These are phyloP conservation scores for Acrocalymma vagum DNA, from an alignment of 2,329 filamentous ascomycete species.

Conservation along the genomic window DNA sequence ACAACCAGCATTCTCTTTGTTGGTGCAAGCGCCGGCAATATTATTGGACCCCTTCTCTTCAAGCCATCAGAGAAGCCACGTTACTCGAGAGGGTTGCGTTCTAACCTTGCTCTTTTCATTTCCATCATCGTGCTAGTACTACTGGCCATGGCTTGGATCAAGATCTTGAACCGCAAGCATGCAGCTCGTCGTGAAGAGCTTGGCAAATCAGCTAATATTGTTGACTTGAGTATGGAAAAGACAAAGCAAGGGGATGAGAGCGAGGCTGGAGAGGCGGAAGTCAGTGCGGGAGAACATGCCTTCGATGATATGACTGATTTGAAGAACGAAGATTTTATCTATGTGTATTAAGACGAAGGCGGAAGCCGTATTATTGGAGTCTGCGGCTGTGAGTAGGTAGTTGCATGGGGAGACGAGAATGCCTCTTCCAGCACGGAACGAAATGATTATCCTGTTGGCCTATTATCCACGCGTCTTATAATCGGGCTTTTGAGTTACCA, in stretches of 20 bases:
- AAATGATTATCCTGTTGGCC: no score
- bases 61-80: slow-evolving; percentile 67
- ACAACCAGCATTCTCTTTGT: slow-evolving; percentile 72
- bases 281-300: slow-evolving; percentile 55
- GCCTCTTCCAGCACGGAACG: no score
- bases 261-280: slow-evolving; percentile 35
- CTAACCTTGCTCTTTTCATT: slow-evolving; percentile 69
- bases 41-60: slow-evolving; percentile 72
- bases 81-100: slow-evolving; percentile 66
- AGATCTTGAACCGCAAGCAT: slow-evolving; percentile 64
- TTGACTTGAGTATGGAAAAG: slow-evolving; percentile 68
- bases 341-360: slow-evolving; percentile 55
- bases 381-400: no score
- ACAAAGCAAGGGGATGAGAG: slow-evolving; percentile 53
- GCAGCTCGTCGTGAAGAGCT: slow-evolving; percentile 62
- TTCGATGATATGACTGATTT: slow-evolving; percentile 69
- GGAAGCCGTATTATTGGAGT: neutral
- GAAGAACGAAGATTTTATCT: slow-evolving; percentile 71
- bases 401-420: no score
- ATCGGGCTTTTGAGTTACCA: no score
- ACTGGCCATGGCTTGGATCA: slow-evolving; percentile 57
- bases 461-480: no score
- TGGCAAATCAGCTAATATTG: slow-evolving; percentile 66
- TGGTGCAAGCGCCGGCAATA: slow-evolving; percentile 71
- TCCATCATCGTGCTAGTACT: slow-evolving; percentile 63